Evolutionary conservation across 202 grass and related monocot species (phyloP), one percentile per base, ranked within the genome.

Genomic region (Brachypodium distachyon): DNA sequence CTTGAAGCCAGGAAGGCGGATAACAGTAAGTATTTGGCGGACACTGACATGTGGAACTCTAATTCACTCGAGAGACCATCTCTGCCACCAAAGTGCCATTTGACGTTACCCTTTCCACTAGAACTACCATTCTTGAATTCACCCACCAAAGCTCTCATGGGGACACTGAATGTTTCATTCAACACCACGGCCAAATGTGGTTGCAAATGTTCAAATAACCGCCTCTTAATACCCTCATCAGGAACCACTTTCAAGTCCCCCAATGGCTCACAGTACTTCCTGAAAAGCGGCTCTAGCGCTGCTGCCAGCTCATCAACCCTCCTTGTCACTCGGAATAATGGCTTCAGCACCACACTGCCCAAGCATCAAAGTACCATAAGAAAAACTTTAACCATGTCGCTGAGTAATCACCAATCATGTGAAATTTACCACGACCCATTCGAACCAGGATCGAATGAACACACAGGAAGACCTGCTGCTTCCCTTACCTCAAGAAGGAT

Each of bases 1-100:
- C 91, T 95, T 4, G 85, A 98, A 77, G 95, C 95, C 51, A 99
- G 78, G 83, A 99, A 99, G 36, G 87, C 89, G 22, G 96, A 99
- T 57, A 95, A 23, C 67, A 99, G 83, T 32, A 99, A 83, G 68
- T 95, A 99, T 55, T 95, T 95, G 0, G 87, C 89, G 69, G 89
- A 95, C 1, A 92, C 74, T 3, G 92, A 90, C 96, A 99, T 99
- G 73, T 99, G 91, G 76, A 99, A 92, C 52, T 90, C 91, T 74
- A 99, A 76, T 72, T 93, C 89, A 32, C 56, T 74, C 2, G 3
- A 81, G 43, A 72, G 56, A 40, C 55, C 73, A 66, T 88, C 84
- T 72, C 73, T 88, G 37, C 82, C 62, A 57, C 77, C 55, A 50
- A 76, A 70, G 82, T 79, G 53, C 39, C 80, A 91, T 79, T 50